These are phyloP conservation scores for Chalciporus chontae DNA, from an alignment of 768 basidiomycete species.

Conservation along the genomic window DNA sequence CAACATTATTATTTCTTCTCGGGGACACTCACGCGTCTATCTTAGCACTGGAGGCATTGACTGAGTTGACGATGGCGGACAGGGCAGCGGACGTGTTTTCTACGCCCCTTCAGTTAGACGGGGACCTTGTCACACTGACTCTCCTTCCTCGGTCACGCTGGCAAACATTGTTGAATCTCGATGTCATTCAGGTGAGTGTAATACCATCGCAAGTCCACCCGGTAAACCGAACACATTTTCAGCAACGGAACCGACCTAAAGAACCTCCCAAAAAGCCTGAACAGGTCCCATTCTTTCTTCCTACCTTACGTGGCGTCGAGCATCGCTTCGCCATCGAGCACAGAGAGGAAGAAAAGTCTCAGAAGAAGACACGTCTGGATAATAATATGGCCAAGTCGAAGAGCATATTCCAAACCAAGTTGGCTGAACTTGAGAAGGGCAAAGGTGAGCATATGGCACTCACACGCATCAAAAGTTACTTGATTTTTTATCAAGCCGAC, in stretches of 20 bases:
- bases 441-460: constrained; percentile 56
- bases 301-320: constrained; percentile 86
- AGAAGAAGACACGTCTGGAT: constrained; percentile 50
- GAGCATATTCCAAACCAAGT: constrained; percentile 68
- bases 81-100: constrained; percentile 67
- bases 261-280: constrained; percentile 94
- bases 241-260: constrained; percentile 96
- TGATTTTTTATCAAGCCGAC: constrained; percentile 40
- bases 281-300: constrained; percentile 95
- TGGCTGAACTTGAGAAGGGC: constrained; percentile 54
- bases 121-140: constrained; percentile 90
- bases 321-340: constrained; percentile 65
- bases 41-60: constrained; percentile 68
- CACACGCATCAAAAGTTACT: no score
- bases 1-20: neutral
- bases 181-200: constrained; percentile 76
- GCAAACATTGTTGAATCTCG: constrained; percentile 96
- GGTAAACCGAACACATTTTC: neutral
- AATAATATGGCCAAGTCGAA: constrained; percentile 48
- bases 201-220: neutral
- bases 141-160: constrained; percentile 88
- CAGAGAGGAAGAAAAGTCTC: constrained; percentile 35
- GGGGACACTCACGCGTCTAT: constrained; percentile 7
- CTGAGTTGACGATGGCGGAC: constrained; percentile 59
- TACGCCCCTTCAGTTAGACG: constrained; percentile 85